Base-by-base conservation (phyloP, 225 moss, liverwort and hornwort genomes). In the Physcomitrellopsis africana region DNA sequence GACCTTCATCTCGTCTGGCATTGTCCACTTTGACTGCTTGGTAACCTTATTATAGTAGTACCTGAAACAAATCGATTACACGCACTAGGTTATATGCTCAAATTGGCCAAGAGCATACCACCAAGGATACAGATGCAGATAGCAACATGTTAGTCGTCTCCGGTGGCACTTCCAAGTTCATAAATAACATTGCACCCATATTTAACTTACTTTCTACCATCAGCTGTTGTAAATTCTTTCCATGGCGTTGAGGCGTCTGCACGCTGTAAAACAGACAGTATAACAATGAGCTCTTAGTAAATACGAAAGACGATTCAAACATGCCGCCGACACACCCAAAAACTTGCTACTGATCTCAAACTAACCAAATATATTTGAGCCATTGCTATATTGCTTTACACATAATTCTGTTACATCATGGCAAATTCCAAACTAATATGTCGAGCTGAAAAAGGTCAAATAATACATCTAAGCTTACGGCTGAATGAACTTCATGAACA, bases 1-100 rank as follows among this genome's bases (percentile, higher is more conserved):
- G 55, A 99, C 97, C 93, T 99, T 95, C 99, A 99, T 92, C 82
- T 99, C 99, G 54, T 99, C 99, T 60, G 95, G 99, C 85, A 99
- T 95, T 70, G 92, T 90, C 99, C 99, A 99, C 80, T 95, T 99
- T 18, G 99, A 99, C 85, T 84, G 87, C 71, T 99, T 99, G 18
- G 87, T 92, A 42, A 88, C 68, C 84, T 99, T 95, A 53, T 99
- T 99, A 75, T 99, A 93, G 51, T 95, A 99, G 79, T 99, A 99
- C 85, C 97, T 99, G 79, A 68, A 16, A 20, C 49, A 15, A 17
- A 66, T 52, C 69, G 51, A 7, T 16, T 20, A 26, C 20, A 75
- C 23, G 68, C 11, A 52, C 78, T 53, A 78, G 52, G 8, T 63
- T 63, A 58, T 19, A 3, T 24, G 11, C 3, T 58, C 23, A 14